Evolutionary conservation across 2,329 filamentous ascomycete species (phyloP).

Genomic region (Colletotrichum aenigma): DNA sequence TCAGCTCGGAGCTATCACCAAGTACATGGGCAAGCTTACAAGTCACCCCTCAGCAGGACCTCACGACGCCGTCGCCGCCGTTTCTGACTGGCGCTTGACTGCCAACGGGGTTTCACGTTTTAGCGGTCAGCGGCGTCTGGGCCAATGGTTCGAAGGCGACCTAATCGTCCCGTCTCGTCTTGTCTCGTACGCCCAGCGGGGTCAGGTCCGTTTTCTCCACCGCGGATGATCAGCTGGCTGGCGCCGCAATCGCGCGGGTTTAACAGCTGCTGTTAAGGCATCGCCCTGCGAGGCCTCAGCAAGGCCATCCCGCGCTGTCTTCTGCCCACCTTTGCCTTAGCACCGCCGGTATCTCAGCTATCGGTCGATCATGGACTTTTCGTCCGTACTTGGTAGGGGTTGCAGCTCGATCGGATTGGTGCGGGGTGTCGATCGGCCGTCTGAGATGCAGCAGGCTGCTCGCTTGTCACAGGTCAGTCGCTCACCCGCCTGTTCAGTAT

Average conservation of each 20-base stretch:
- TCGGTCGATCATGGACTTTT: neutral
- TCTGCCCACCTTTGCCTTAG: neutral
- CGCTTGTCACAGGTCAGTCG: neutral
- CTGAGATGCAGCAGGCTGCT: slow-evolving; percentile 12
- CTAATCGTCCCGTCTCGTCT: slow-evolving; percentile 12
- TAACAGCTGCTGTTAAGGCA: slow-evolving; percentile 7
- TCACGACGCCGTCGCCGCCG: neutral
- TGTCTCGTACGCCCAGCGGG: slow-evolving; percentile 17
- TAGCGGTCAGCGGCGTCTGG: slow-evolving; percentile 18
- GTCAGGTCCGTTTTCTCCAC: slow-evolving; percentile 16
- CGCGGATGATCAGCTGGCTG: slow-evolving; percentile 22
- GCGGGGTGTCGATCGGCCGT: slow-evolving; percentile 5
- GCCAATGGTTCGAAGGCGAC: slow-evolving; percentile 9
- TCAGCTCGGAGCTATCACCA: neutral
- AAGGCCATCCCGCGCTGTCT: neutral
- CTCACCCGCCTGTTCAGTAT: neutral
- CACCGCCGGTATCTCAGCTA: neutral
- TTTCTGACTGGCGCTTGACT: slow-evolving; percentile 12
- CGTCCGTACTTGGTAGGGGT: neutral
- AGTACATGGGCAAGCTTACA: neutral
- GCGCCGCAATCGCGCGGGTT: slow-evolving; percentile 12
- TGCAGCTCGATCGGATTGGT: slow-evolving; percentile 13
- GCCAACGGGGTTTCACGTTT: slow-evolving; percentile 18
- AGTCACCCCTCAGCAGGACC: slow-evolving; percentile 1
- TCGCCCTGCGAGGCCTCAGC: slow-evolving; percentile 4